Conservation (phyloP, 2,329 filamentous ascomycete species). For the Penicillium italicum region DNA sequence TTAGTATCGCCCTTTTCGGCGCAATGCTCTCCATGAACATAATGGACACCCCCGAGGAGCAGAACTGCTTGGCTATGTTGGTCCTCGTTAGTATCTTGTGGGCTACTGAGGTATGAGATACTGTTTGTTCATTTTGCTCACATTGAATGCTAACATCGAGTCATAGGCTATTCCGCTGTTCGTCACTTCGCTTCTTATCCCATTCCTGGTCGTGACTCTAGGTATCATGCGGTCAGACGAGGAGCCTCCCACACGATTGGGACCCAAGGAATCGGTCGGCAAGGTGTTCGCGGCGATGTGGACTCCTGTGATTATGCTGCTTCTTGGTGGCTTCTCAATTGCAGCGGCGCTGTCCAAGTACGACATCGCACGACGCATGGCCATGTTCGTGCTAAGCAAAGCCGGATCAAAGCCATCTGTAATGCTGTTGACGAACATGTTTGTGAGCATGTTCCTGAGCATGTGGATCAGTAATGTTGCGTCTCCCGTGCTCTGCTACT, state of each 20-base stretch:
- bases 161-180: slow-evolving; percentile 85
- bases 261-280: slow-evolving; percentile 73
- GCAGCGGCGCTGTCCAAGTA: slow-evolving; percentile 95
- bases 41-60: slow-evolving; percentile 82
- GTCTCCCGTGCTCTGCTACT: slow-evolving; percentile 93
- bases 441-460: slow-evolving; percentile 92
- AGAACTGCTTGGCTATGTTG: slow-evolving; percentile 91
- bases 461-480: slow-evolving; percentile 99
- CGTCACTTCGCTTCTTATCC: slow-evolving; percentile 89
- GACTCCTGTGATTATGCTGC: slow-evolving; percentile 97
- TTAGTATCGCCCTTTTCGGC: slow-evolving; percentile 69
- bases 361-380: slow-evolving; percentile 95
- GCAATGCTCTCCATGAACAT: slow-evolving; percentile 72
- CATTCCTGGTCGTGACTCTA: slow-evolving; percentile 85
- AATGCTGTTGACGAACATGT: slow-evolving; percentile 96
- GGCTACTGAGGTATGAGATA: slow-evolving; percentile 76
- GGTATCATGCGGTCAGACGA: slow-evolving; percentile 77
- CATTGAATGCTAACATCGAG: slow-evolving; percentile 5
- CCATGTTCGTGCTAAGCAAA: slow-evolving; percentile 92
- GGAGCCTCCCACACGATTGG: slow-evolving; percentile 65
- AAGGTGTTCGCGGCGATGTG: slow-evolving; percentile 96
- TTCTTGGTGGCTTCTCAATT: slow-evolving; percentile 92
- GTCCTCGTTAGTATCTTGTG: slow-evolving; percentile 91
- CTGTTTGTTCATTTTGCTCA: background rate
- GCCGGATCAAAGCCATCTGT: slow-evolving; percentile 85